Base-by-base conservation (phyloP, 345 rosid genomes). In the Murraya koenigii region DNA sequence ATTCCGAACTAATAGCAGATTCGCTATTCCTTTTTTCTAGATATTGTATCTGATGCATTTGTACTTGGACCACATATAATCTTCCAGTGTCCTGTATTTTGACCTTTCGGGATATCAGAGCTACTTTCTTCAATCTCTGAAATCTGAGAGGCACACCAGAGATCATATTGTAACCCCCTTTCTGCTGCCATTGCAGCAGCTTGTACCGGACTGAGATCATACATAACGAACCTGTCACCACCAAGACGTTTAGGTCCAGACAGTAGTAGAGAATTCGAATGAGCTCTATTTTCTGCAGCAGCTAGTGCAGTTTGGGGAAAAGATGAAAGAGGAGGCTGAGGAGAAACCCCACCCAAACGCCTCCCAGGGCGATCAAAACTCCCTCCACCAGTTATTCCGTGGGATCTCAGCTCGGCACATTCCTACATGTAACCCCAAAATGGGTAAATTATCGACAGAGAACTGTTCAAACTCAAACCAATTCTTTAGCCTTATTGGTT, bases 171-270 rank as follows among this genome's bases (percentile, higher is more conserved):
- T 22, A 89, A 76, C 75, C 98, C 85, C 81, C 97, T 96, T 90
- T 94, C 98, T 20, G 97, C 97, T 65, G 98, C 99, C 97, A 94
- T 92, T 4, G 97, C 97, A 71, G 97, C 97, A 67, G 98, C 99
- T 86, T 94, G 98, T 33, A 87, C 75, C 66, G 98, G 99, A 83
- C 90, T 92, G 63, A 94, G 97, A 41, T 90, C 91, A 72, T 47
- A 86, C 99, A 88, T 96, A 25, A 94, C 85, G 85, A 74, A 81
- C 87, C 83, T 87, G 76, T 92, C 91, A 72, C 99, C 97, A 7
- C 99, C 99, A 69, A 94, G 92, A 72, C 91, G 88, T 15, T 85
- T 89, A 19, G 97, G 95, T 67, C 96, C 94, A 64, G 97, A 90
- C 22, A 92, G 95, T 72, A 92, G 84, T 1, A 94, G 74, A 70